phyloP scores from a whole-genome alignment of 2,329 filamentous ascomycete genomes.

The Fusarium hainanense region DNA sequence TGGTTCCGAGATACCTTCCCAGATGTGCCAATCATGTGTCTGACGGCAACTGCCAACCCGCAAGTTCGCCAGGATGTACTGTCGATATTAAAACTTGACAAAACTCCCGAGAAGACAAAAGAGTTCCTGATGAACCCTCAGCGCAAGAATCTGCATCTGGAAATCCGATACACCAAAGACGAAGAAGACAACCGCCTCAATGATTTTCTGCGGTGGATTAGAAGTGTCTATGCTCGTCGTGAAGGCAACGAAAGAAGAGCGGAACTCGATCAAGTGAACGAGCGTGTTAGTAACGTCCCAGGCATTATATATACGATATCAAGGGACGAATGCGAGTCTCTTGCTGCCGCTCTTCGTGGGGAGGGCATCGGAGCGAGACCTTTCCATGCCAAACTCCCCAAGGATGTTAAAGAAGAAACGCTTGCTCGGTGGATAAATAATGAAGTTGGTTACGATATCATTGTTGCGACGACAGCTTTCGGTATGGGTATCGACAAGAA shows the following conservation, averaged over 20 bases:
- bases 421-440: conserved; percentile 78
- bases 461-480: conserved; percentile 95
- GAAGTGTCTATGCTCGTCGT: conserved; percentile 76
- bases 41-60: conserved; percentile 89
- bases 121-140: conserved; percentile 86
- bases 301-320: conserved; percentile 86
- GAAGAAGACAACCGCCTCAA: conserved; percentile 77
- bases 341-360: conserved; percentile 72
- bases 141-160: conserved; percentile 88
- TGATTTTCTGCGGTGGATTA: conserved; percentile 82
- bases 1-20: conserved; percentile 89
- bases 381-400: conserved; percentile 76
- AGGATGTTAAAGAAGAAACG: conserved; percentile 76
- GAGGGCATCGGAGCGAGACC: conserved; percentile 79
- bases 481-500: conserved; percentile 99
- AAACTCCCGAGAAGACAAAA: conserved; percentile 67
- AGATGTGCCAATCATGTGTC: conserved; percentile 88
- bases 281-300: conserved; percentile 72
- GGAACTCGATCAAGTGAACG: conserved; percentile 65
- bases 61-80: conserved; percentile 87
- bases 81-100: conserved; percentile 74
- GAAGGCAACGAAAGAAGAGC: conserved; percentile 66
- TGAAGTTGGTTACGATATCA: conserved; percentile 83
- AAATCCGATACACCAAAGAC: conserved; percentile 84
- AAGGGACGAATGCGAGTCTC: conserved; percentile 77